phyloP scores from a whole-genome alignment of 805 yeast genomes.

The Monosporozyma unispora region DNA sequence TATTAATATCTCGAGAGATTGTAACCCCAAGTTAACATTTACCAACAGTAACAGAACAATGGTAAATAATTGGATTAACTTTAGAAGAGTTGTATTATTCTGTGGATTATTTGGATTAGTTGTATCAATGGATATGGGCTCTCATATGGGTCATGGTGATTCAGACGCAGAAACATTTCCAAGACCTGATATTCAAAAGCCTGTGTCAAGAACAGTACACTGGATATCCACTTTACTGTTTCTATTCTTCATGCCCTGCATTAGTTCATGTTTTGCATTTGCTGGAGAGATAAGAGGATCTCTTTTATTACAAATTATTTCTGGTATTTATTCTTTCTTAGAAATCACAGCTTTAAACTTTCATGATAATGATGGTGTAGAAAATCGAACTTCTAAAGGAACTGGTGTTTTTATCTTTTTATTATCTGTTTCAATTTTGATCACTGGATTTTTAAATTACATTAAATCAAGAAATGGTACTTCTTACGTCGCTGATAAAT shows the following conservation, averaged over 20 bases:
- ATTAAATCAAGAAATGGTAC: constrained; percentile 40
- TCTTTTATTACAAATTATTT: constrained; percentile 37
- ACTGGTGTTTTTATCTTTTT: constrained; percentile 33
- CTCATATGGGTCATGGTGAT: constrained; percentile 28
- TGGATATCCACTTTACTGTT: constrained; percentile 47
- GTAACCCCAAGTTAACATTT: too few species aligned
- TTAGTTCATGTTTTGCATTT: constrained; percentile 45
- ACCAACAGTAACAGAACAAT: too few species aligned
- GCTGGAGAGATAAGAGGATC: constrained; percentile 43
- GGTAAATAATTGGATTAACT: too few species aligned
- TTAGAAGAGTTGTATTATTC: background rate
- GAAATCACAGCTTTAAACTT: constrained; percentile 53
- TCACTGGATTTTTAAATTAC: background rate
- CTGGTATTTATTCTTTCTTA: constrained; percentile 42
- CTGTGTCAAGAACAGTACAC: constrained; percentile 50
- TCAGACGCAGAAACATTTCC: constrained; percentile 22
- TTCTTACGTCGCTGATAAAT: constrained; percentile 14
- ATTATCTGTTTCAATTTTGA: background rate
- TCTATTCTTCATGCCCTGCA: constrained; percentile 46
- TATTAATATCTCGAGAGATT: too few species aligned
- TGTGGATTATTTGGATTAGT: background rate
- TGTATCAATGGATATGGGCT: constrained; percentile 26
- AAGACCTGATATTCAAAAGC: constrained; percentile 35
- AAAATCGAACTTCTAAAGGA: constrained; percentile 58
- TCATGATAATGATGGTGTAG: constrained; percentile 57